Evolutionary conservation across 2,329 filamentous ascomycete species (phyloP), one percentile per base, ranked within the genome.

Genomic region (Trichoderma citrinoviride): DNA sequence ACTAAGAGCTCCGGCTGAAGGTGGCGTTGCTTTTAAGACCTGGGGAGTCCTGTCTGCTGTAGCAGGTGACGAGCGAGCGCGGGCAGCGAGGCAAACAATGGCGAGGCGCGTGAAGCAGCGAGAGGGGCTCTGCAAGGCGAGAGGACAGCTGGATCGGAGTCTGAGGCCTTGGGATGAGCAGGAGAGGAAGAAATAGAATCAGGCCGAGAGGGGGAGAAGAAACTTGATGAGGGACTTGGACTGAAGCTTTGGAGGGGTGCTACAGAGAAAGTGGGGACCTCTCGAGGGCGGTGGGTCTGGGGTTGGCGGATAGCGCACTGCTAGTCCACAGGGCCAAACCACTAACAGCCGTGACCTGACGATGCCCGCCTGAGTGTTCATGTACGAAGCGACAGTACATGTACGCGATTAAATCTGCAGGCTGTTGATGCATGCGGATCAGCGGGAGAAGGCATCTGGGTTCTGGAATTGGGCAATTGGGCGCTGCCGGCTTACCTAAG

Each of bases 211-310:
- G 62, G 62, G 62, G 55, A 63, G 41, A 47, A 64, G 61, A 52
- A 52, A 55, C 61, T 64, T 64, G 61, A 64, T 64, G 61, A 56
- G 61, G 61, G 61, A 64, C 61, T 64, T 64, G 55, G 62, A 65
- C 47, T 65, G 62, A 65, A 65, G 62, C 62, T 65, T 46, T 65
- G 62, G 62, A 65, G 62, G 62, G 62, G 62, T 53, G 62, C 62
- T 54, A 54, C 62, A 60, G 50, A 57, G 53, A 65, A 65, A 60
- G 62, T 60, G 62, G 62, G 41, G 62, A 65, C 55, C 62, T 65
- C 55, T 52, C 23, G 17, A 40, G 47, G 21, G 40, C 25, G 44
- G 62, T 52, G 62, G 62, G 62, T 65, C 62, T 65, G 62, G 62
- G 62, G 62, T 52, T 58, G 58, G 33, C 43, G 49, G 58, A 62